Evolutionary conservation across 1,139 yeast species (phyloP).

Genomic region (Suzukiozyma palmioleophila): DNA sequence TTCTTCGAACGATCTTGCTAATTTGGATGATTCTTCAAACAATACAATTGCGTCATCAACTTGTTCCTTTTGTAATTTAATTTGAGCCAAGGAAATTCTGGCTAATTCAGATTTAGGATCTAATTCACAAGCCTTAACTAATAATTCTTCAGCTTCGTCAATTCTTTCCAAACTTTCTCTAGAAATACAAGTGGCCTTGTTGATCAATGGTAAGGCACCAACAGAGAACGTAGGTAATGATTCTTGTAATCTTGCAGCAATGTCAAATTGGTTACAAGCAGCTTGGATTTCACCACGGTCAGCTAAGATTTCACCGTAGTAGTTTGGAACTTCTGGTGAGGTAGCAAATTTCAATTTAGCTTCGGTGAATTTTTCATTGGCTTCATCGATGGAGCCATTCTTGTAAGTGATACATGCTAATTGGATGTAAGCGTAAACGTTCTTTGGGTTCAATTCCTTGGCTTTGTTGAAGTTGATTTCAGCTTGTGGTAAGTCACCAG

Average conservation of each 20-base stretch:
- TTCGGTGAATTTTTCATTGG: constrained; percentile 66
- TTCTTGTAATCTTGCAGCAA: constrained; percentile 78
- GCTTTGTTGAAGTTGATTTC: constrained; percentile 73
- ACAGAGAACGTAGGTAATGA: constrained; percentile 57
- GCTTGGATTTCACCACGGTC: constrained; percentile 71
- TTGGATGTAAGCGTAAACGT: constrained; percentile 85
- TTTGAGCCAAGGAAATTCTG: constrained; percentile 84
- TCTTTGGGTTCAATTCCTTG: constrained; percentile 65
- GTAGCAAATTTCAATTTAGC: constrained; percentile 80
- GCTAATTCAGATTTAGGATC: constrained; percentile 92
- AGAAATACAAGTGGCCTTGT: constrained; percentile 76
- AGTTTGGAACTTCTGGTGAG: constrained; percentile 88
- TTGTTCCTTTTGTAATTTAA: constrained; percentile 77
- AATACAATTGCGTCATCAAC: constrained; percentile 76
- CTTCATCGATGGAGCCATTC: constrained; percentile 57
- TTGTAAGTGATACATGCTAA: constrained; percentile 90
- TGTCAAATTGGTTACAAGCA: constrained; percentile 83
- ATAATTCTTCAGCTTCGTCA: constrained; percentile 60
- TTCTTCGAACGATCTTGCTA: constrained; percentile 83
- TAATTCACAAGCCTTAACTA: constrained; percentile 71
- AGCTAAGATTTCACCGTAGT: constrained; percentile 88
- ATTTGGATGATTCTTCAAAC: constrained; percentile 76
- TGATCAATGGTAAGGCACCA: constrained; percentile 87
- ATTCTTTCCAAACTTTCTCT: constrained; percentile 54
- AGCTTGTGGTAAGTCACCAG: constrained; percentile 73